phyloP scores from a whole-genome alignment of 2,329 filamentous ascomycete species.

The Fusarium coffeatum region DNA sequence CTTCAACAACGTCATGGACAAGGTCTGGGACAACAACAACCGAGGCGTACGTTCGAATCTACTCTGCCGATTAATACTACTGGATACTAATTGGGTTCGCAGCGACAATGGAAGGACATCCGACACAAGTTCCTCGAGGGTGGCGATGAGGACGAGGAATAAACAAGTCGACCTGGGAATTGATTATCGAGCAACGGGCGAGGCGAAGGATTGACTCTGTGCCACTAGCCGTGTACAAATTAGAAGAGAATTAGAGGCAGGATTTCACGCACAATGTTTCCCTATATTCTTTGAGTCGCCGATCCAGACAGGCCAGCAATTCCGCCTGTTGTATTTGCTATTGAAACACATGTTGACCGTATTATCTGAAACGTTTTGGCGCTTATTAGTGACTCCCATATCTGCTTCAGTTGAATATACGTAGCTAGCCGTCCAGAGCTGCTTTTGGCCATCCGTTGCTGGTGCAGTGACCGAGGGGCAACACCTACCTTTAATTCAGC shows the following conservation, averaged over 20 bases:
- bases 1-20: constrained; percentile 85
- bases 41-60: constrained; percentile 76
- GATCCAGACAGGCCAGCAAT: neutral
- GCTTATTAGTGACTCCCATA: neutral
- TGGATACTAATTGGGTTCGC: constrained; percentile 45
- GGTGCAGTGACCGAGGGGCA: constrained; percentile 43
- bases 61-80: neutral
- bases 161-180: constrained; percentile 19
- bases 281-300: constrained; percentile 18
- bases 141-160: constrained; percentile 61
- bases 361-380: constrained; percentile 14
- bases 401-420: neutral
- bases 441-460: constrained; percentile 4
- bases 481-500: constrained; percentile 30
- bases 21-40: constrained; percentile 92
- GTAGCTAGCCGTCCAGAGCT: neutral
- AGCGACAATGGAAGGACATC: constrained; percentile 99
- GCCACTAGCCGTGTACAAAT: constrained; percentile 52
- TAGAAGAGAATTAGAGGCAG: constrained; percentile 48
- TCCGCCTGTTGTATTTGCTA: neutral
- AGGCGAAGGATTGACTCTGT: constrained; percentile 42
- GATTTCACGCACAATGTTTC: constrained; percentile 38
- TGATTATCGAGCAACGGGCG: constrained; percentile 33
- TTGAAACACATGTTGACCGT: neutral
- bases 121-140: constrained; percentile 85